Percentiles rank a stretch among this genome's conserved stretches.
phyloP scores from a whole-genome alignment of 2,329 filamentous ascomycete species.

The Botryotinia calthae region DNA sequence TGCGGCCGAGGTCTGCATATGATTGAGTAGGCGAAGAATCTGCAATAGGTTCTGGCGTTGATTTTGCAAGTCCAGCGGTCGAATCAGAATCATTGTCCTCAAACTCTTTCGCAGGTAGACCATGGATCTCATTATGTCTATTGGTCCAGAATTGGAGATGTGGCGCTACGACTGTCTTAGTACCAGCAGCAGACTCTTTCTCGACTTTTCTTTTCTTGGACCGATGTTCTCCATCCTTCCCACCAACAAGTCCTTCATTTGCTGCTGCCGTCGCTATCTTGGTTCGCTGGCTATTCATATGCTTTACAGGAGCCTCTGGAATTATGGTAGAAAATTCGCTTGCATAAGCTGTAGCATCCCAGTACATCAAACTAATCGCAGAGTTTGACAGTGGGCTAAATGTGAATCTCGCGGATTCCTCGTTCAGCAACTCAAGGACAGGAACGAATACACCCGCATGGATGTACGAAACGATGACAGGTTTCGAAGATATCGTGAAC shows the following conservation, averaged over 20 bases:
- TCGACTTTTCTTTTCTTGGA: constrained; percentile 57
- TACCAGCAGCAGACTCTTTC: constrained; percentile 37
- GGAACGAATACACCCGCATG: constrained; percentile 84
- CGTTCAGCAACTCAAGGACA: constrained; percentile 56
- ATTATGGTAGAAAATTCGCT: constrained; percentile 59
- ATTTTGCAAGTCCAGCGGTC: constrained; percentile 19
- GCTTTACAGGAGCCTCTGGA: constrained; percentile 39
- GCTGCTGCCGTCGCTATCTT: constrained; percentile 41
- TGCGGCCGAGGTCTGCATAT: constrained; percentile 57
- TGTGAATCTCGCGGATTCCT: constrained; percentile 59
- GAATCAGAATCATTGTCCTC: constrained; percentile 36
- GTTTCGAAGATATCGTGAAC: constrained; percentile 74
- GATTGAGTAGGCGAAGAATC: constrained; percentile 49
- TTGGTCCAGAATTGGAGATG: constrained; percentile 72
- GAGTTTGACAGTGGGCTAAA: constrained; percentile 71
- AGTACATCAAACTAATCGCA: constrained; percentile 67
- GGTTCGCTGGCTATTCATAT: constrained; percentile 36
- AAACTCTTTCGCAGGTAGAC: constrained; percentile 44
- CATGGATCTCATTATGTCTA: constrained; percentile 65
- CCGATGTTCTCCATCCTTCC: constrained; percentile 39
- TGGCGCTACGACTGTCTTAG: constrained; percentile 53
- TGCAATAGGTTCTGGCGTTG: constrained; percentile 28
- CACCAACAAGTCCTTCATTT: constrained; percentile 39
- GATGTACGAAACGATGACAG: constrained; percentile 70
- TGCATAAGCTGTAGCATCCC: constrained; percentile 71